phyloP scores from a whole-genome alignment of 352 stramenopile genomes.

The Phytophthora idaei region DNA sequence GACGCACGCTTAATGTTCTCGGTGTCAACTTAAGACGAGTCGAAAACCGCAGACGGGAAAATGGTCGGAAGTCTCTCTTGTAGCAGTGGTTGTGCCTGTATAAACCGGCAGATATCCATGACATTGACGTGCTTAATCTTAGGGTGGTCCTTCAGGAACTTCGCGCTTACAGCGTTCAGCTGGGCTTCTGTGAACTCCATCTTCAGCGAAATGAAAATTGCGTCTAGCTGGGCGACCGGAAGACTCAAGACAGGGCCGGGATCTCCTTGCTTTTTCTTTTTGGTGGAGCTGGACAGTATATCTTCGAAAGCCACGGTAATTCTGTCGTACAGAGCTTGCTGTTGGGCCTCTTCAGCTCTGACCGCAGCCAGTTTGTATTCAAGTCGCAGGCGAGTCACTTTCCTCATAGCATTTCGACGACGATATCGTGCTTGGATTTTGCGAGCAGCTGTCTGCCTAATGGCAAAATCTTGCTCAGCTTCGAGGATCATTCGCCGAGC shows the following conservation, averaged over 20 bases:
- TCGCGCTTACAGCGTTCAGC: constrained; percentile 24
- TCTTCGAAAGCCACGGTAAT: constrained; percentile 53
- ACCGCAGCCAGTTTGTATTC: constrained; percentile 55
- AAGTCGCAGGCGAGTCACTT: constrained; percentile 48
- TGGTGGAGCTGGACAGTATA: constrained; percentile 11
- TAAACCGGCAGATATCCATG: constrained; percentile 67
- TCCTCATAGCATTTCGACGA: constrained; percentile 55
- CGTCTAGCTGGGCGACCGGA: constrained; percentile 45
- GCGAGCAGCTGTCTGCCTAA: constrained; percentile 40
- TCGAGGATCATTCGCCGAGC: constrained; percentile 37
- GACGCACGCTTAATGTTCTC: no score
- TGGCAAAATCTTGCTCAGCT: constrained; percentile 23
- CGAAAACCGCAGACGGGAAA: constrained; percentile 2
- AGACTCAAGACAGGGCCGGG: constrained; percentile 43
- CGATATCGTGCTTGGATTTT: constrained; percentile 77
- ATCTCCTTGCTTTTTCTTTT: constrained; percentile 35
- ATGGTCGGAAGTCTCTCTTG: constrained; percentile 23
- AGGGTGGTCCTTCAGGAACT: constrained; percentile 46
- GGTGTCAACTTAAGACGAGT: constrained; percentile 1
- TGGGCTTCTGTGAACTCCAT: constrained; percentile 42
- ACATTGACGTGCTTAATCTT: constrained; percentile 61
- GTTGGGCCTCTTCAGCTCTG: constrained; percentile 52
- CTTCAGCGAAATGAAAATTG: constrained; percentile 47
- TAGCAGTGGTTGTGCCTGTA: constrained; percentile 42
- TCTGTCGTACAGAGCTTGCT: constrained; percentile 55